Evolutionary conservation across 352 stramenopile genomes (phyloP).

Genomic region (Globisporangium viniferum): DNA sequence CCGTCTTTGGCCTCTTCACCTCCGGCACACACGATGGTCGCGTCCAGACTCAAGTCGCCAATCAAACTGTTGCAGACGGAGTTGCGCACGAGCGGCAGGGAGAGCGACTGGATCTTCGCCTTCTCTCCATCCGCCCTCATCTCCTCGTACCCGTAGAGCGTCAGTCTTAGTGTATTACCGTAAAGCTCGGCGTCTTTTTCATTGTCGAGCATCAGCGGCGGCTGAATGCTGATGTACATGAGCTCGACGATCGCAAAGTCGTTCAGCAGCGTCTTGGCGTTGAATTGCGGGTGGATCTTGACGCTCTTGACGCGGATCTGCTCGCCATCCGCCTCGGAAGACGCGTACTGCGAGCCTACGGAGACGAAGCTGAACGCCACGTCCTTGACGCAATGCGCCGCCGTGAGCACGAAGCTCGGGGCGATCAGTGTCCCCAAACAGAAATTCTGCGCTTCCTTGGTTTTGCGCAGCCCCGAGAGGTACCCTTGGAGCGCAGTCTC

Average conservation of each 20-base stretch:
- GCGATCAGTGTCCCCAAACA: constrained; percentile 37
- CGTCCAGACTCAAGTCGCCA: constrained; percentile 18
- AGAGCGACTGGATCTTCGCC: constrained; percentile 16
- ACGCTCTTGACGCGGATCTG: constrained; percentile 35
- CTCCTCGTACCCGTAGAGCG: constrained; percentile 19
- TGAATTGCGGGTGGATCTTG: constrained; percentile 26
- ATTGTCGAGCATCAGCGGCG: constrained; percentile 27
- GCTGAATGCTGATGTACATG: constrained; percentile 35
- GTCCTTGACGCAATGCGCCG: constrained; percentile 29
- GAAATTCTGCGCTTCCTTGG: constrained; percentile 21
- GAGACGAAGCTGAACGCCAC: constrained; percentile 23
- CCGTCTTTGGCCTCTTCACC: constrained; percentile 33
- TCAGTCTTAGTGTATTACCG: constrained; percentile 11
- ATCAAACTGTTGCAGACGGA: constrained; percentile 18
- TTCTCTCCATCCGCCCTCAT: neutral
- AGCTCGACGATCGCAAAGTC: constrained; percentile 42
- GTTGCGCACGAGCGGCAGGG: constrained; percentile 25
- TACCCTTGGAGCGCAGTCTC: constrained; percentile 23
- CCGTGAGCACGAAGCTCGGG: constrained; percentile 31
- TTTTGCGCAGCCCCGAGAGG: constrained; percentile 23
- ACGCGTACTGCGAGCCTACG: constrained; percentile 29
- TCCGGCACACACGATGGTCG: constrained; percentile 36
- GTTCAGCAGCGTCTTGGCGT: constrained; percentile 18
- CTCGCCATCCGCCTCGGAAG: constrained; percentile 27
- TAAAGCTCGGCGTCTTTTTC: neutral